Percentiles rank a stretch among this genome's conserved stretches.
Evolutionary conservation across 2,329 filamentous ascomycete genomes (phyloP).

Genomic region (Aspergillus fischeri): DNA sequence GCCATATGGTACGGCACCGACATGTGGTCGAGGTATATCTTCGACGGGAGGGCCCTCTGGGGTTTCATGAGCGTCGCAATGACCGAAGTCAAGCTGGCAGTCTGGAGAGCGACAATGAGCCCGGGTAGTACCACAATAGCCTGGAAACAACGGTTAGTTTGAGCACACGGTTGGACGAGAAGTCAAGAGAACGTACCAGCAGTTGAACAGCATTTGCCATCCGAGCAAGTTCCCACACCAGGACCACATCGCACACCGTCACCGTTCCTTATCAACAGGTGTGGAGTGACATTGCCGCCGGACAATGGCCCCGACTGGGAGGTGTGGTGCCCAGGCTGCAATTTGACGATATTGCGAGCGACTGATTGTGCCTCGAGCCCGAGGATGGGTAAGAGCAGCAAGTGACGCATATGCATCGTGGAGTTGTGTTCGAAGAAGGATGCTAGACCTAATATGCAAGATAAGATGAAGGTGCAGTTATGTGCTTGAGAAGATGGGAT

Average conservation of each 20-base stretch:
- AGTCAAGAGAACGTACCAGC: conserved; percentile 25
- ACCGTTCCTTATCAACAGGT: conserved; percentile 12
- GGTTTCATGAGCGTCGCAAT: conserved; percentile 34
- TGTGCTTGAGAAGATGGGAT: conserved; percentile 7
- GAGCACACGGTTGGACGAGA: not conserved
- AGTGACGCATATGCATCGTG: conserved; percentile 21
- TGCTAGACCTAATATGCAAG: conserved; percentile 18
- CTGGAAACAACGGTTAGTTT: conserved; percentile 17
- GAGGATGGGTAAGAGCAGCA: conserved; percentile 10
- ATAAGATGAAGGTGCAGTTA: conserved; percentile 12
- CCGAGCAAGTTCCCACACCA: conserved; percentile 29
- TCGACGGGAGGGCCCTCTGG: conserved; percentile 35
- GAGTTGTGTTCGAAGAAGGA: conserved; percentile 3
- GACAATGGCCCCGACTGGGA: not conserved
- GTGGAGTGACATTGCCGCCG: not conserved
- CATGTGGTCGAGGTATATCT: conserved; percentile 30
- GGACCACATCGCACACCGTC: conserved; percentile 32
- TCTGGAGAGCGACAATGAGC: conserved; percentile 39
- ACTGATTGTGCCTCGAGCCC: conserved; percentile 10
- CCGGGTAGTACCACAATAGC: conserved; percentile 36
- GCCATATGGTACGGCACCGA: conserved; percentile 36
- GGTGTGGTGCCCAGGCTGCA: conserved; percentile 5
- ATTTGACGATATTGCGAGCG: conserved; percentile 11
- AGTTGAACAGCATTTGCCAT: conserved; percentile 37
- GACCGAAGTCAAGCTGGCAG: conserved; percentile 37